Evolutionary conservation across 2,329 filamentous ascomycete species (phyloP), one percentile per base, ranked within the genome.

Genomic region (Hysterium pulicare): DNA sequence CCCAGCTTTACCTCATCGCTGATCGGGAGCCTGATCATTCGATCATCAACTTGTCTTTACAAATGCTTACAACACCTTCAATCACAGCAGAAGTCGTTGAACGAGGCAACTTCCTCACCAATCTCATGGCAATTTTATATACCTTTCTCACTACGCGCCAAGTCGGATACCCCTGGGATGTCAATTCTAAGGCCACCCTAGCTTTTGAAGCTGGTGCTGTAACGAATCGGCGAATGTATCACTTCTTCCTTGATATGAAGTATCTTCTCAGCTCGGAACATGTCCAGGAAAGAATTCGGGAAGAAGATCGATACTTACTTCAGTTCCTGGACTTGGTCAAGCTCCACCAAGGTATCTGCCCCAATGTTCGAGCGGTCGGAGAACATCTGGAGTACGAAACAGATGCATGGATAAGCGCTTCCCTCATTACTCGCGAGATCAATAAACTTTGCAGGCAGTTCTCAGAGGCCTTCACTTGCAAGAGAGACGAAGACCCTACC

Each of bases 321-420:
- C 94, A 98, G 59, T 98, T 97, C 67, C 74, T 98, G 33, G 94
- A 98, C 61, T 75, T 98, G 13, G 89, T 95, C 50, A 96, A 96
- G 66, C 78, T 98, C 34, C 90, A 96, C 51, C 94, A 98, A 70
- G 91, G 93, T 21, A 96, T 98, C 42, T 96, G 91, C 55, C 93
- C 93, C 1, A 98, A 97, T 57, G 77, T 90, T 34, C 81, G 94
- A 48, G 93, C 91, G 2, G 81, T 96, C 17, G 90, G 90, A 13
- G 93, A 97, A 60, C 93, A 98, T 64, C 87, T 98, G 23, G 94
- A 98, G 66, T 98, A 97, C 61, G 93, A 98, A 68, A 94, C 90
- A 2, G 94, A 98, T 68, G 87, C 89, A 16, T 98, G 93, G 93
- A 97, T 98, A 40, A 94, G 88, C 44, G 91, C 93, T 3, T 95